Evolutionary conservation across 2,329 filamentous ascomycete genomes (phyloP), one percentile per base, ranked within the genome.

Genomic region (Teratosphaeria destructans): DNA sequence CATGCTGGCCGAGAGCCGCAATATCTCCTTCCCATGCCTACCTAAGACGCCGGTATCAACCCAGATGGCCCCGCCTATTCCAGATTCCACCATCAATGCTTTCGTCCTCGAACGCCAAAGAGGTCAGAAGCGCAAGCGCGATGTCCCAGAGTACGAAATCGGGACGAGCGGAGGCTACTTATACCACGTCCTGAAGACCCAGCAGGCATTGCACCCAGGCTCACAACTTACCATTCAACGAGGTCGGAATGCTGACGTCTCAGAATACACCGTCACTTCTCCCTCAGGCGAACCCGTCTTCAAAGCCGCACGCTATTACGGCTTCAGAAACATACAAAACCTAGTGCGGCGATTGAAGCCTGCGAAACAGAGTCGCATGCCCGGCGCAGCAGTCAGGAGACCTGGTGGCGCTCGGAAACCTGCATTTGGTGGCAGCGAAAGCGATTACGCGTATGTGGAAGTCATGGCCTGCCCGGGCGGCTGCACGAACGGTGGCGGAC

Each of bases 391-490:
- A 62, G 27, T 54, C 27, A 80, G 82, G 0, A 81, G 78, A 62
- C 79, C 78, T 5, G 77, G 73, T 16, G 82, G 76, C 6, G 57
- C 72, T 19, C 62, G 67, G 23, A 62, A 63, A 58, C 68, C 77
- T 19, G 71, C 74, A 19, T 74, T 76, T 5, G 66, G 65, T 39
- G 71, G 65, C 53, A 65, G 68, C 29, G 70, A 69, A 47, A 68
- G 62, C 63, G 90, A 96, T 39, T 92, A 92, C 72, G 82, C 88
- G n/a, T 97, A 95, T 74, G 89, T 97, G 32, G 94, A 99, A 75
- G 94, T 99, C 60, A 99, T 99, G 94, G 94, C 94, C 14, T 99
- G 94, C 73, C 94, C 94, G 0, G 94, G 94, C n/a, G 94, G 94
- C 3, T 99, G 94, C 76, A 99, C 94, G 58, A 99, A 99, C 68